Base-by-base conservation (phyloP, 1,284 basidiomycete species). In the Irpex sp. region DNA sequence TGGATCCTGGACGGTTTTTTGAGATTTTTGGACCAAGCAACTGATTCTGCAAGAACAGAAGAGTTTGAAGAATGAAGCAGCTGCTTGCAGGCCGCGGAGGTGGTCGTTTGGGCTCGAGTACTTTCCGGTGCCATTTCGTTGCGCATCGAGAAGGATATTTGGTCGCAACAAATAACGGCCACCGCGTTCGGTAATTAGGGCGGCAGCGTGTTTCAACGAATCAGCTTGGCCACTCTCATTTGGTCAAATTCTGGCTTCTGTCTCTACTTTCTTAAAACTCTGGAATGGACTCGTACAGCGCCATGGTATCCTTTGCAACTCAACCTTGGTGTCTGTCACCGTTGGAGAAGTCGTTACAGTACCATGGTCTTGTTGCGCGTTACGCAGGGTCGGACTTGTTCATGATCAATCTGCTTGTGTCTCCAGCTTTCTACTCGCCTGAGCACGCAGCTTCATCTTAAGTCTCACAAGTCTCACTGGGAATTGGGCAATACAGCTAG, bases 1-100 rank as follows among this genome's bases (percentile, higher is more conserved):
- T 72, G 77, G 79, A 83, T 88, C 77, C 80, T 70, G 72, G 73
- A 85, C 79, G 78, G 83, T 88, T 86, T 75, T 71, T 62, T 65
- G 72, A 77, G 77, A 72, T 86, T 83, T 73, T 81, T 86, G 78
- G 76, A 82, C 77, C 56, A 26, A 51, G 5, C 62, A 47, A 53
- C 54, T 61, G 37, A 57, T 37, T 39, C 46, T 26, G 7, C 7
- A 39, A 37, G 19, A 31, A 5, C 15, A 37, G 51, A 46, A 35
- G 26, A 64, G 54, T 15, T n/a, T 5, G 9, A 55, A 19, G 17
- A 58, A 46, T 31, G 36, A 31, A 35, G 54, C 53, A 49, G 35
- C 35, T 35, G 33, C 26, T 57, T 59, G 66, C 33, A 57, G 57
- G 26, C 35, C 39, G 56, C 50, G 57, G 63, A 70, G 62, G 66